Percentiles rank a stretch among this genome's conserved stretches.
These are phyloP conservation scores for Lentinula lateritia DNA, from an alignment of 768 basidiomycete genomes.

Conservation along the genomic window DNA sequence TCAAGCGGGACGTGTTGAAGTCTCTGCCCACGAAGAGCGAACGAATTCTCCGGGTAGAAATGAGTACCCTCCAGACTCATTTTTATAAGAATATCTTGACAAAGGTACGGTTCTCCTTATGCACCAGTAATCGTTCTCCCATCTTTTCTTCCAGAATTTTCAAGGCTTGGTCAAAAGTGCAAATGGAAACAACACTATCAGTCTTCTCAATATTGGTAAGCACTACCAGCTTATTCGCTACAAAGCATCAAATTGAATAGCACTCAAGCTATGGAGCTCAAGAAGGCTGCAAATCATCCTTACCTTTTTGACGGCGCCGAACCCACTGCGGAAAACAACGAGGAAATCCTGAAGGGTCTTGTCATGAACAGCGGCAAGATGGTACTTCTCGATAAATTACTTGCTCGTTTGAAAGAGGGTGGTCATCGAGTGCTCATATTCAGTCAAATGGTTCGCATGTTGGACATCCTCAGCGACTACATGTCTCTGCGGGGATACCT, in stretches of 20 bases:
- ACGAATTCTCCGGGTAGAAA: conserved; percentile 94
- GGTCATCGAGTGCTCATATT: conserved; percentile 98
- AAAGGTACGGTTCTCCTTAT: conserved; percentile 44
- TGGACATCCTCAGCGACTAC: conserved; percentile 98
- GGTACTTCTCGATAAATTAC: conserved; percentile 95
- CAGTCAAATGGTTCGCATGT: conserved; percentile 98
- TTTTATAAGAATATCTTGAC: conserved; percentile 99
- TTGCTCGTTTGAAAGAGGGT: conserved; percentile 83
- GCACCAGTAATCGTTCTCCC: neutral
- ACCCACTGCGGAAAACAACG: conserved; percentile 45
- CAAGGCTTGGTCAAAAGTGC: conserved; percentile 87
- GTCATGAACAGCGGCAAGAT: conserved; percentile 99
- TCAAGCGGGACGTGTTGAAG: conserved; percentile 96
- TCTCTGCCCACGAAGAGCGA: conserved; percentile 97
- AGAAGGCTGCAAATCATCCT: conserved; percentile 98
- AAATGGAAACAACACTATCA: conserved; percentile 86
- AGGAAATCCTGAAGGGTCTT: conserved; percentile 90
- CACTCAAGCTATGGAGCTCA: conserved; percentile 87
- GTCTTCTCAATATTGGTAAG: conserved; percentile 88
- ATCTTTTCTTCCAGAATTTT: conserved; percentile 63
- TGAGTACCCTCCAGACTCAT: conserved; percentile 93
- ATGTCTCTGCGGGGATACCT: conserved; percentile 85
- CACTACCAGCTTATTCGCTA: conserved; percentile 5
- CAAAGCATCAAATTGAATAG: conserved; percentile 4
- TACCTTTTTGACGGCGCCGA: conserved; percentile 98